Conservation (phyloP, 345 rosid genomes). For the Bruguiera parviflora region DNA sequence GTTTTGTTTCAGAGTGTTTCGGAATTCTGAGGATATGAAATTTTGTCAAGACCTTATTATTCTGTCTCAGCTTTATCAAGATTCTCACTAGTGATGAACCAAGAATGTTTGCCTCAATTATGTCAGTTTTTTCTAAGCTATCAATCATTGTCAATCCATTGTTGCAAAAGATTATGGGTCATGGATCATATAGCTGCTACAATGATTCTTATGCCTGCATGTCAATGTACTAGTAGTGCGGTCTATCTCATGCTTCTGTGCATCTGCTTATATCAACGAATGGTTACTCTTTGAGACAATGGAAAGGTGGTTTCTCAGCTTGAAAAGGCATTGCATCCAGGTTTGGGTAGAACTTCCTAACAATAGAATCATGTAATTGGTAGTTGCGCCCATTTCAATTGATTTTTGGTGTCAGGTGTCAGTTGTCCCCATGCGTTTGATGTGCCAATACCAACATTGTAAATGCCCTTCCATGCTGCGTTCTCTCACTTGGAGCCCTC, state of each 20-base stretch:
- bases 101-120: constrained; percentile 2
- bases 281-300: neutral
- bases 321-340: no score
- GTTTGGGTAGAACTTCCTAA: no score
- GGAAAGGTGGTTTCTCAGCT: neutral
- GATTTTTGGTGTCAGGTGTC: neutral
- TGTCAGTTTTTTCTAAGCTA: neutral
- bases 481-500: constrained; percentile 2
- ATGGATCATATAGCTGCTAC: no score
- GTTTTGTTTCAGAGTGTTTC: neutral
- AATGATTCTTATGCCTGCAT: no score
- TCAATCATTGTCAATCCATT: no score
- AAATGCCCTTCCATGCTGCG: constrained; percentile 10
- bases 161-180: no score
- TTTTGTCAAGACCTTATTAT: neutral
- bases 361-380: no score
- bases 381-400: neutral
- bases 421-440: neutral
- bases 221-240: no score
- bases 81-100: neutral
- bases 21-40: constrained; percentile 2
- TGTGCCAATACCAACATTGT: neutral
- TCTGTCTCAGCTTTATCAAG: neutral
- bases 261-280: neutral
- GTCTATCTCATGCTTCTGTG: neutral